Conservation (phyloP, 495 filamentous ascomycete species). For the Bacidia gigantensis region DNA sequence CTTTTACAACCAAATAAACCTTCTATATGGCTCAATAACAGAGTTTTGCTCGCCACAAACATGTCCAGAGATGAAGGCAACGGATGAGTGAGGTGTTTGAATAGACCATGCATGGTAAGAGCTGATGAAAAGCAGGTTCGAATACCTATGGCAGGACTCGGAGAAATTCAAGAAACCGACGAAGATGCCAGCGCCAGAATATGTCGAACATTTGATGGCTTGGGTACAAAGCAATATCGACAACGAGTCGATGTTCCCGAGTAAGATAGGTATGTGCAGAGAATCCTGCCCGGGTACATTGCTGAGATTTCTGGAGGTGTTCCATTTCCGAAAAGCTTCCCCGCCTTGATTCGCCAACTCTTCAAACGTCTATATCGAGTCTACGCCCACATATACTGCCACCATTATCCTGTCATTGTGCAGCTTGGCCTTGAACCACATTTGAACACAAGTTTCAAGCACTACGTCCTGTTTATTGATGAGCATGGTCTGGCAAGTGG, state of each 20-base stretch:
- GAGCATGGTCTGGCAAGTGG: slow-evolving; percentile 79
- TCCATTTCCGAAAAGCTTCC: slow-evolving; percentile 88
- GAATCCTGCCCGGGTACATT: not conserved
- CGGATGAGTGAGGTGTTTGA: slow-evolving; percentile 61
- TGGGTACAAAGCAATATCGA: slow-evolving; percentile 95
- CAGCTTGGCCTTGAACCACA: slow-evolving; percentile 93
- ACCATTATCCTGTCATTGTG: slow-evolving; percentile 94
- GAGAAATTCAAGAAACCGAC: slow-evolving; percentile 89
- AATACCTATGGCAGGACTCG: slow-evolving; percentile 96
- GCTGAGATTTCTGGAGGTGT: slow-evolving; percentile 45
- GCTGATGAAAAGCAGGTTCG: slow-evolving; percentile 46
- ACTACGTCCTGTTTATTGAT: slow-evolving; percentile 94
- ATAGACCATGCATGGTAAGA: slow-evolving; percentile 1
- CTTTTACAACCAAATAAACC: slow-evolving; percentile 99
- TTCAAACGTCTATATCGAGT: slow-evolving; percentile 98
- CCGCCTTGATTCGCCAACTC: slow-evolving; percentile 72
- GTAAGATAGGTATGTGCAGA: slow-evolving; percentile 57
- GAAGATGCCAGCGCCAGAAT: slow-evolving; percentile 93
- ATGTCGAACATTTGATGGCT: slow-evolving; percentile 92
- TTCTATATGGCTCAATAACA: slow-evolving; percentile 95
- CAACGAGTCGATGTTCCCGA: slow-evolving; percentile 89
- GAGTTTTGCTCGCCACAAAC: slow-evolving; percentile 96
- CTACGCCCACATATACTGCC: slow-evolving; percentile 98
- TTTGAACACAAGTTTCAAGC: slow-evolving; percentile 98
- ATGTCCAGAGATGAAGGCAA: slow-evolving; percentile 98